Evolutionary conservation across 352 stramenopile species (phyloP).

Genomic region (Globisporangium okanoganense): DNA sequence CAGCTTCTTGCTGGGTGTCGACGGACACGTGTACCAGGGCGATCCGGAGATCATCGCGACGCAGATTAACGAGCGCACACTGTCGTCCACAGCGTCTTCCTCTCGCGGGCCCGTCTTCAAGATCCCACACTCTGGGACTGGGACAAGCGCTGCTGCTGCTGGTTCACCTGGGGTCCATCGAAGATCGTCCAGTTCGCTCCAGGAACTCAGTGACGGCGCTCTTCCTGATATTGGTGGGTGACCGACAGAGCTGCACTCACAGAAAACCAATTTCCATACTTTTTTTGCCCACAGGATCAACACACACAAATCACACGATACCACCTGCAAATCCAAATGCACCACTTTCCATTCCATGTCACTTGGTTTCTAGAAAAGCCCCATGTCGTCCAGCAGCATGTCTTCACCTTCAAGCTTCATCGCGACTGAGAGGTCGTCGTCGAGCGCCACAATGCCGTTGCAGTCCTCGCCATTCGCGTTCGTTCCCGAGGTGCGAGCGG

Average conservation of each 20-base stretch:
- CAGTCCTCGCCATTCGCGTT: slow-evolving; percentile 50
- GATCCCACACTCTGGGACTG: slow-evolving; percentile 24
- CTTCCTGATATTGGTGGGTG: slow-evolving; percentile 13
- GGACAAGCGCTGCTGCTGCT: slow-evolving; percentile 18
- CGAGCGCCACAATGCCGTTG: slow-evolving; percentile 69
- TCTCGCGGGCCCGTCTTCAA: slow-evolving; percentile 38
- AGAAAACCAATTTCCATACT: neutral
- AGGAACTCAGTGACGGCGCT: slow-evolving; percentile 10
- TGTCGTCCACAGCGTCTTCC: slow-evolving; percentile 6
- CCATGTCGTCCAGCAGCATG: slow-evolving; percentile 85
- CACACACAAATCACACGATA: neutral
- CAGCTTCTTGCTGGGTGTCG: slow-evolving; percentile 77
- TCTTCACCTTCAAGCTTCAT: slow-evolving; percentile 85
- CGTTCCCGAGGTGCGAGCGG: slow-evolving; percentile 5
- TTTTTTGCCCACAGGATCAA: neutral
- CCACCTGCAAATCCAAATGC: neutral
- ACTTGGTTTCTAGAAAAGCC: slow-evolving; percentile 55
- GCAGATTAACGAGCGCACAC: slow-evolving; percentile 37
- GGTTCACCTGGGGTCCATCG: slow-evolving; percentile 14
- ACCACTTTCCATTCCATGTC: neutral
- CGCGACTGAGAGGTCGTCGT: slow-evolving; percentile 61
- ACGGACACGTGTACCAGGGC: slow-evolving; percentile 79
- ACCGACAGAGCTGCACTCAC: neutral
- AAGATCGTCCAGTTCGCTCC: slow-evolving; percentile 14
- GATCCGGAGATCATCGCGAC: slow-evolving; percentile 55